Percentiles rank a stretch among this genome's conserved stretches.
Evolutionary conservation across 139 green algal genomes (phyloP).

Genomic region (Microglena sp.): DNA sequence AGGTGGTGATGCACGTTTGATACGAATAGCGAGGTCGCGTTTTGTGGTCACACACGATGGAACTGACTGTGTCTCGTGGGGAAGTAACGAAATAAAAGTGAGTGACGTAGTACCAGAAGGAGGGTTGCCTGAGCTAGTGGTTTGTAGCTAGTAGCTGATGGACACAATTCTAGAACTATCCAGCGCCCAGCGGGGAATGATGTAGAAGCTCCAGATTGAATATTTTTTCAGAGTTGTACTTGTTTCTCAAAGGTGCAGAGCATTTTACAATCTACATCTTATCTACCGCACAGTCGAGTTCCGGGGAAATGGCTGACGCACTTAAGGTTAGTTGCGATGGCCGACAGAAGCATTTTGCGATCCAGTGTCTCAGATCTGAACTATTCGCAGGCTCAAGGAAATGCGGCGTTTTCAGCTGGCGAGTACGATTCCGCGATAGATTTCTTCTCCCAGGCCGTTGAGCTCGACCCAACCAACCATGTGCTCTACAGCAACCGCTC

Average conservation of each 20-base stretch:
- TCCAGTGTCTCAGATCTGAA: neutral
- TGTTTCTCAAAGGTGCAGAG: neutral
- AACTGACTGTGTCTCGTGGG: neutral
- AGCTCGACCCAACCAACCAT: conserved; percentile 77
- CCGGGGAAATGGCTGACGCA: neutral
- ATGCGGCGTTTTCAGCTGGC: conserved; percentile 77
- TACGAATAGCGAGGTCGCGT: neutral
- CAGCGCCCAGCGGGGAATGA: too few relatives aligned
- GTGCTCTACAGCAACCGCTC: conserved; percentile 94
- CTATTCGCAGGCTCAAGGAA: conserved; percentile 77
- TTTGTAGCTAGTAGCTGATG: too few relatives aligned
- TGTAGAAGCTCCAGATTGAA: too few relatives aligned
- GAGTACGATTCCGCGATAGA: conserved; percentile 76
- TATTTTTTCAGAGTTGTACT: neutral
- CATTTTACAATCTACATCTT: neutral
- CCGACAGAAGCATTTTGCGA: neutral
- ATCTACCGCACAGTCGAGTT: conserved; percentile 7
- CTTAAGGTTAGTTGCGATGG: neutral
- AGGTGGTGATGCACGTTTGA: neutral
- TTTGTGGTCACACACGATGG: neutral
- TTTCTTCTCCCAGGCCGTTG: conserved; percentile 75
- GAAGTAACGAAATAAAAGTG: neutral
- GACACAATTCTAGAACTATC: too few relatives aligned
- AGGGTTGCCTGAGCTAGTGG: too few relatives aligned
- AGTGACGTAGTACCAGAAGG: too few relatives aligned